Percentiles rank a stretch among this genome's conserved stretches.
phyloP scores from a whole-genome alignment of 129 eudicot genomes.

The Calendula officinalis region DNA sequence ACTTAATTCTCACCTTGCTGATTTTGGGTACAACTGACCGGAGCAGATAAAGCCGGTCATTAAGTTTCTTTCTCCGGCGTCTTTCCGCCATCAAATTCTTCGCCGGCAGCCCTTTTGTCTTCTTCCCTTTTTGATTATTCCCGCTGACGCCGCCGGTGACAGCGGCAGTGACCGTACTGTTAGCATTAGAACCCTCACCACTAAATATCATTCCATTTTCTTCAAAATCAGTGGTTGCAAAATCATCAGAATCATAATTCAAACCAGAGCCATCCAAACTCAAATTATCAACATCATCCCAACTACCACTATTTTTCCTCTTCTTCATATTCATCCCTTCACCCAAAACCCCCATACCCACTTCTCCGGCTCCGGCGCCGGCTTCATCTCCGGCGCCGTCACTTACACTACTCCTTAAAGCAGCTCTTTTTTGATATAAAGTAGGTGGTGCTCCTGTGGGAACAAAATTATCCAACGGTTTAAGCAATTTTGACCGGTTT shows the following conservation, averaged over 20 bases:
- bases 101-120: conserved; percentile 76
- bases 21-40: conserved; percentile 94
- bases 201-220: conserved; percentile 30
- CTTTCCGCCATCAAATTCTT: conserved; percentile 97
- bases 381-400: conserved; percentile 20
- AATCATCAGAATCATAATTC: conserved; percentile 75
- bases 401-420: conserved; percentile 58
- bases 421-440: conserved; percentile 80
- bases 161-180: conserved; percentile 45
- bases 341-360: too few species aligned
- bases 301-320: conserved; percentile 42
- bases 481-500: conserved; percentile 67
- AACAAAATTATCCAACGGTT: conserved; percentile 64
- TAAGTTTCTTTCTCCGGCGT: conserved; percentile 87
- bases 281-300: conserved; percentile 68
- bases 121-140: conserved; percentile 60
- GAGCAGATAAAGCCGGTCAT: conserved; percentile 90
- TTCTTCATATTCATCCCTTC: conserved; percentile 15
- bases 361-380: neutral
- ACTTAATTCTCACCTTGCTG: conserved; percentile 63
- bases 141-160: conserved; percentile 31
- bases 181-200: conserved; percentile 55
- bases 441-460: conserved; percentile 70
- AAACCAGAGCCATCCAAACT: conserved; percentile 71
- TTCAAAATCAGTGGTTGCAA: conserved; percentile 29